These are phyloP conservation scores for Bipolaris bicolor DNA, from an alignment of 2,329 filamentous ascomycete species.

Conservation along the genomic window DNA sequence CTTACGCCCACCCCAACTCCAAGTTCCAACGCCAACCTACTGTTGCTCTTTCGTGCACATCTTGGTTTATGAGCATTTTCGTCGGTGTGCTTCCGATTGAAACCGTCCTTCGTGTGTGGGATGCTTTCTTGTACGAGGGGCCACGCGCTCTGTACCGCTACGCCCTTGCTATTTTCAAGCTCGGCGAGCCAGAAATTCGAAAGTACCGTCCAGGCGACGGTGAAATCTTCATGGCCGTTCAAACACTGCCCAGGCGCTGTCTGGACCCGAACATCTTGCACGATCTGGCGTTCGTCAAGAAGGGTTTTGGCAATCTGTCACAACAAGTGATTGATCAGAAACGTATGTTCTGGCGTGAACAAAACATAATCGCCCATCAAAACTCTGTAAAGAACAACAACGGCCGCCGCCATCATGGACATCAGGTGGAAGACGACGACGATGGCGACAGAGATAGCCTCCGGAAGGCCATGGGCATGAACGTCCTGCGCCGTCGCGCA, in stretches of 20 bases:
- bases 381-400: conserved; percentile 26
- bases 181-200: conserved; percentile 77
- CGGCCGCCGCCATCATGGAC: conserved; percentile 12
- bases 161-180: conserved; percentile 88
- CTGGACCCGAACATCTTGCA: conserved; percentile 82
- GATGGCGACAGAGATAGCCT: conserved; percentile 28
- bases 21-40: conserved; percentile 70
- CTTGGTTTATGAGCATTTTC: conserved; percentile 98
- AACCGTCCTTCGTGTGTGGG: conserved; percentile 90
- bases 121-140: conserved; percentile 94
- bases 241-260: conserved; percentile 80
- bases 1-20: conserved; percentile 41
- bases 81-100: conserved; percentile 93
- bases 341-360: conserved; percentile 53
- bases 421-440: conserved; percentile 24
- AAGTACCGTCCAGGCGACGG: conserved; percentile 81
- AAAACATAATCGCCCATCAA: conserved; percentile 37
- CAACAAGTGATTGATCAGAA: conserved; percentile 82
- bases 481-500: conserved; percentile 32
- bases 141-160: conserved; percentile 93
- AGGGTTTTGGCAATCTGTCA: conserved; percentile 80
- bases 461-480: conserved; percentile 26
- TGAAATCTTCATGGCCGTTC: conserved; percentile 95
- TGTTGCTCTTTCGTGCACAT: conserved; percentile 89
- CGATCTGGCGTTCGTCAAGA: conserved; percentile 80